Base-by-base conservation (phyloP, 106 monocot genomes). In the Gastrodia elata region DNA sequence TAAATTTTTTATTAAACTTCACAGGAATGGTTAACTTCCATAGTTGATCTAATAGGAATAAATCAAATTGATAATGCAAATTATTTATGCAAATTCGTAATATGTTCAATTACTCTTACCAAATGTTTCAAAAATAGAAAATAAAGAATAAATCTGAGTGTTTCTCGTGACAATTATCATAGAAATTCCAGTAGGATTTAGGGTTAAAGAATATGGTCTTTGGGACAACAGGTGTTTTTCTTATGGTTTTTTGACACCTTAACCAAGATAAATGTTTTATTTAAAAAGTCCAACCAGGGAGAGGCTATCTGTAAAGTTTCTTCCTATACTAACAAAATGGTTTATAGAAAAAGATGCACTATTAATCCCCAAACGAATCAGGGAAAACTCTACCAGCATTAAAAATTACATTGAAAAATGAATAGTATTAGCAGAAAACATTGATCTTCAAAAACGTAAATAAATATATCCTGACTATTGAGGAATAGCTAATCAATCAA, bases 401-500 rank as follows among this genome's bases (percentile, higher is more conserved):
- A 49, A 49, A 49, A 52, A 8, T 52, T 52, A 52, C 20, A 52
- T 3, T 52, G 52, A n/a, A 49, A 49, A 49, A 20, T 20, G 20
- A 49, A n/a, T 49, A 3, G 22, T 22, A 49, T 49, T 49, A 49
- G 49, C 20, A 20, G 10, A 5, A 49, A 49, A 49, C 49, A 20
- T 0, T n/a, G 49, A 52, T n/a, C 52, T 4, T n/a, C 7, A 52
- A 52, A n/a, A 7, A 52, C 1, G 1, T 52, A 7, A 52, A 7
- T 18, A 52, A 52, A 52, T 22, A 52, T 20, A 22, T 11, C 2
- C 28, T 61, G 11, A 32, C 28, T 28, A 33, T 0, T 28, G 3
- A 61, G 27, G 26, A n/a, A 59, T 26, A 59, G 30, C 26, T 61
- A 61, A 61, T 61, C 61, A 61, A 32, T 26, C 52, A 52, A 52